Conservation (phyloP, 768 basidiomycete species). For the Trametes coccinea region DNA sequence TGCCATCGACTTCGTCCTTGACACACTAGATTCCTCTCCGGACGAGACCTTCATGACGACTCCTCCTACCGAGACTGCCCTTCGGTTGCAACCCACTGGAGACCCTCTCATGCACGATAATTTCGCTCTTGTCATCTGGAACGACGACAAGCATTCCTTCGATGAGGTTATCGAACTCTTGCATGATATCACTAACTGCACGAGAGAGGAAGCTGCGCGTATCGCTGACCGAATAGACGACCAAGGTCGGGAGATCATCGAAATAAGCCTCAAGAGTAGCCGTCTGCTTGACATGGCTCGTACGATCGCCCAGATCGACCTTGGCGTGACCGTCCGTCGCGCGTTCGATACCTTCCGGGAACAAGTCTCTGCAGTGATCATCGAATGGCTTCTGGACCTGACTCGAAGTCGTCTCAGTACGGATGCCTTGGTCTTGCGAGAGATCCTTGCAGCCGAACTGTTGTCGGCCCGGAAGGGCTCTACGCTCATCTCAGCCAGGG, state of each 20-base stretch:
- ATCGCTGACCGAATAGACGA: conserved; percentile 69
- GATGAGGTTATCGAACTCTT: conserved; percentile 81
- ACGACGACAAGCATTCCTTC: conserved; percentile 95
- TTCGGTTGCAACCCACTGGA: conserved; percentile 71
- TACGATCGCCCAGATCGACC: conserved; percentile 81
- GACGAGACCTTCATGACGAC: conserved; percentile 61
- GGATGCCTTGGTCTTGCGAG: conserved; percentile 67
- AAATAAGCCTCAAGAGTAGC: conserved; percentile 58
- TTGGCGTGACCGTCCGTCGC: conserved; percentile 86
- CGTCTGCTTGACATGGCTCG: conserved; percentile 77
- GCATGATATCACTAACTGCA: conserved; percentile 52
- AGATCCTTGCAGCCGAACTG: conserved; percentile 71
- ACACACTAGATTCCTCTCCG: conserved; percentile 80
- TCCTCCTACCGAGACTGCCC: conserved; percentile 64
- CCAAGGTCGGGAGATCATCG: conserved; percentile 79
- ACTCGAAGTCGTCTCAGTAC: conserved; percentile 69
- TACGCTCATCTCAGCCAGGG: conserved; percentile 42
- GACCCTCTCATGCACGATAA: conserved; percentile 81
- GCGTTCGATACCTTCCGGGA: conserved; percentile 90
- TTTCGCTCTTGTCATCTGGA: conserved; percentile 87
- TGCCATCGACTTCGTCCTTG: conserved; percentile 80
- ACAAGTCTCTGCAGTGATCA: conserved; percentile 77
- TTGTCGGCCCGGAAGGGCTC: conserved; percentile 60
- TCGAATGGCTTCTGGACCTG: conserved; percentile 84
- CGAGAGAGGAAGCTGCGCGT: conserved; percentile 56